These are phyloP conservation scores for Termitomyces bulborhizus DNA, from an alignment of 768 basidiomycete species.

Conservation along the genomic window DNA sequence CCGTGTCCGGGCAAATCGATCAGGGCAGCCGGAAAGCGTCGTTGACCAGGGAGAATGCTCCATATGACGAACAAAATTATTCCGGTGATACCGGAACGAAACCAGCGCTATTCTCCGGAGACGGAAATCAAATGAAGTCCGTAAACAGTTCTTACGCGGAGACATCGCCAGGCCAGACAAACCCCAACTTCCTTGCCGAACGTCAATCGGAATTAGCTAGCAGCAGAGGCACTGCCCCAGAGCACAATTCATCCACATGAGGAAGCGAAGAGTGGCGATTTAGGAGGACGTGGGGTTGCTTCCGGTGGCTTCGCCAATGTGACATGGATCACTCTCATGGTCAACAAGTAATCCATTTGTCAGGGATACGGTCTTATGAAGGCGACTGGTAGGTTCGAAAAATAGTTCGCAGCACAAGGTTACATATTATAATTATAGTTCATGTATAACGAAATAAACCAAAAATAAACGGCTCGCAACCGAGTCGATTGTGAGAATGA, in stretches of 20 bases:
- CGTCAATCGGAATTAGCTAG: not conserved
- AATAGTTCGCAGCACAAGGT: not conserved
- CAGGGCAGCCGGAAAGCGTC: not conserved
- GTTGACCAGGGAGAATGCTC: not conserved
- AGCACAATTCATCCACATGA: not conserved
- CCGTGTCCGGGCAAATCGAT: not conserved
- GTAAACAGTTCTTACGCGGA: not conserved
- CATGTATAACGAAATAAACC: no score
- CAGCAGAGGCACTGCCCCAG: not conserved
- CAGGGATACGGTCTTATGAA: not conserved
- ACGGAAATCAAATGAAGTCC: not conserved
- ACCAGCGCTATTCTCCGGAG: not conserved
- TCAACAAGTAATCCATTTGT: not conserved
- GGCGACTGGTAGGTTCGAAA: no score
- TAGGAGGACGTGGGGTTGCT: not conserved
- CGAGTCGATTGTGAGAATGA: not conserved
- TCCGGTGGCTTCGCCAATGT: not conserved
- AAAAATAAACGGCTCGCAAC: not conserved
- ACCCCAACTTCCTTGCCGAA: no score
- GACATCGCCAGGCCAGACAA: fast-evolving
- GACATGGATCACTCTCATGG: not conserved
- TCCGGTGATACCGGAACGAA: not conserved
- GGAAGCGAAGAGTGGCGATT: not conserved
- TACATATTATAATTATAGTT: no score
- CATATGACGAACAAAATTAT: not conserved